Percentiles rank a stretch among this genome's conserved stretches.
phyloP scores from a whole-genome alignment of 306 rosid species.

The Acacia crassicarpa region DNA sequence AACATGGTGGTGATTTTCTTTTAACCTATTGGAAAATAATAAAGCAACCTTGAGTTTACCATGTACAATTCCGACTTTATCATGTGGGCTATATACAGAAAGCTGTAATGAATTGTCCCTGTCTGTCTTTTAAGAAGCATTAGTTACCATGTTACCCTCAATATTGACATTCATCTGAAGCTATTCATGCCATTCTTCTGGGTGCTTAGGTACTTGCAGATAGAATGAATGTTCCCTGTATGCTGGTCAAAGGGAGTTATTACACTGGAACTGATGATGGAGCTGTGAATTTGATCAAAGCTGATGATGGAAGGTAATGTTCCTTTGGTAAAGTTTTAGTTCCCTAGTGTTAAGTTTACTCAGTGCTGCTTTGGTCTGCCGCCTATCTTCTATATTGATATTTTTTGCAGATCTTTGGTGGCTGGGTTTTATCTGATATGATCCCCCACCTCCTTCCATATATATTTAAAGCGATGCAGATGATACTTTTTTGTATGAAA shows the following conservation, averaged over 20 bases:
- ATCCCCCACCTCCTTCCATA: not conserved
- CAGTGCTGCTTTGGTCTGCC: conserved; percentile 20
- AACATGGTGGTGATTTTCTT: conserved; percentile 4
- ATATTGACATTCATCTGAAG: conserved; percentile 25
- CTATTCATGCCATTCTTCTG: conserved; percentile 37
- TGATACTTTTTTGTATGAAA: not conserved
- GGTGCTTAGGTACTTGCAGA: conserved; percentile 92
- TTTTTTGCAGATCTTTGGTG: not conserved
- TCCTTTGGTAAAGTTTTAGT: conserved; percentile 27
- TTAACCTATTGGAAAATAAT: not conserved
- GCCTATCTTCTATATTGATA: not conserved
- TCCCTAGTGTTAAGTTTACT: conserved; percentile 24
- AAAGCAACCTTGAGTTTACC: not conserved
- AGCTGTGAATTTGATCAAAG: conserved; percentile 90
- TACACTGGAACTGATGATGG: conserved; percentile 99
- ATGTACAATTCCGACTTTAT: conserved; percentile 4
- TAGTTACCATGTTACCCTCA: conserved; percentile 11
- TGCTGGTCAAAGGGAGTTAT: conserved; percentile 97
- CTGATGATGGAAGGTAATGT: conserved; percentile 81
- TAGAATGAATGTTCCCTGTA: conserved; percentile 89
- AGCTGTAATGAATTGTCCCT: not conserved
- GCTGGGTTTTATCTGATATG: not conserved
- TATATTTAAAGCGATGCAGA: not conserved
- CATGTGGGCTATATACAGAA: conserved; percentile 9
- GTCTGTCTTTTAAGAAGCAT: conserved; percentile 24